These are phyloP conservation scores for Aristolochia contorta DNA, from an alignment of 164 flowering plant genomes.

Conservation along the genomic window DNA sequence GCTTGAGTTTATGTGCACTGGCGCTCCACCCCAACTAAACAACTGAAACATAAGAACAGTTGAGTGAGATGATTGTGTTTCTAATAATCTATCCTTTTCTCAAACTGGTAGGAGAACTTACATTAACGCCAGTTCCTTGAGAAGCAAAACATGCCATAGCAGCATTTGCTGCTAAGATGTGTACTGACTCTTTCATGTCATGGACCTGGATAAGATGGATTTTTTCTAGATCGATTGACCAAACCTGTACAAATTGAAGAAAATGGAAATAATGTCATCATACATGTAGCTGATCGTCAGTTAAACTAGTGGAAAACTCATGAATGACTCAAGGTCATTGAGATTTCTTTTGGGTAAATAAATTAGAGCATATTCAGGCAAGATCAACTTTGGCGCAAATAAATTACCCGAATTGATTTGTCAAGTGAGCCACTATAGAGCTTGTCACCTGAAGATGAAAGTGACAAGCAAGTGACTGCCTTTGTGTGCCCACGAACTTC, in stretches of 20 bases:
- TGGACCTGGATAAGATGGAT: no score
- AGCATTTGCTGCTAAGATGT: conserved; percentile 29
- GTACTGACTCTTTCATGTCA: no score
- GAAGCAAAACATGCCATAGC: conserved; percentile 45
- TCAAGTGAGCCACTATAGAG: conserved; percentile 72
- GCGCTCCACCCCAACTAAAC: conserved; percentile 46
- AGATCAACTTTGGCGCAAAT: no score
- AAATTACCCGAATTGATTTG: conserved; percentile 61
- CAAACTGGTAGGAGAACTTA: background rate
- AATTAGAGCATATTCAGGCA: no score
- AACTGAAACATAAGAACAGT: conserved; percentile 28
- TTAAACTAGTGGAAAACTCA: background rate
- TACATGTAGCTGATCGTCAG: no score
- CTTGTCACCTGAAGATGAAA: conserved; percentile 46
- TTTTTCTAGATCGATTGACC: no score
- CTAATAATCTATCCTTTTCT: no score
- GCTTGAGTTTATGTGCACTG: conserved; percentile 52
- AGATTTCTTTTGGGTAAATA: no score
- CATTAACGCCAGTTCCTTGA: conserved; percentile 68
- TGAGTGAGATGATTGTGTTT: background rate
- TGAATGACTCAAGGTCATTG: background rate
- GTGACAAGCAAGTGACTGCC: conserved; percentile 53
- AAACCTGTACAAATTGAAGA: conserved; percentile 31
- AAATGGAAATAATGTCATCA: background rate
- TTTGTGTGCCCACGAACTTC: conserved; percentile 56